phyloP scores from a whole-genome alignment of 768 basidiomycete species.

The Hypholoma sublateritium region DNA sequence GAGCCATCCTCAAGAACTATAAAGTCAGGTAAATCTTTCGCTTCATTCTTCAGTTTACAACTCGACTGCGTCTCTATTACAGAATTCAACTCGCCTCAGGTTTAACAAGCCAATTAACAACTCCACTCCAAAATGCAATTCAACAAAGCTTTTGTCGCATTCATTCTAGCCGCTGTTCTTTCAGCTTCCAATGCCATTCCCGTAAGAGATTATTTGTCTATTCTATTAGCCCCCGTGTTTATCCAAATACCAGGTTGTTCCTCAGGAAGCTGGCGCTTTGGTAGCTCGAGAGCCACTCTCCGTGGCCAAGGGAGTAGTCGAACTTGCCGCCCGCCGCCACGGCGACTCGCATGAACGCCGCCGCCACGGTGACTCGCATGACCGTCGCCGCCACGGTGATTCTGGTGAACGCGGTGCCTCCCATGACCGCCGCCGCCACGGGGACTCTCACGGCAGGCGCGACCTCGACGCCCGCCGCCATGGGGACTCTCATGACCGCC shows the following conservation, averaged over 20 bases:
- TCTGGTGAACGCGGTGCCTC: neutral
- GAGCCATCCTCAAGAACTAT: neutral
- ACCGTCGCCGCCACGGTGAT: slow-evolving; percentile 11
- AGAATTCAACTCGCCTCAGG: slow-evolving; percentile 12
- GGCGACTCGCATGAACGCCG: slow-evolving; percentile 11
- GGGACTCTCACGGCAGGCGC: slow-evolving; percentile 2
- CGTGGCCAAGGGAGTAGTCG: slow-evolving; percentile 8
- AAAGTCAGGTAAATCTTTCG: neutral
- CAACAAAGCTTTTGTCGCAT: slow-evolving; percentile 33
- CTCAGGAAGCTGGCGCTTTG: slow-evolving; percentile 10
- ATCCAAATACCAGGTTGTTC: slow-evolving; percentile 1
- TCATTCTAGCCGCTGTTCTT: slow-evolving; percentile 32
- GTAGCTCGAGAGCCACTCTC: slow-evolving; percentile 12
- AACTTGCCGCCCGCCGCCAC: slow-evolving; percentile 12
- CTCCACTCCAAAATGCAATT: slow-evolving; percentile 27
- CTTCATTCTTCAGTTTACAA: neutral
- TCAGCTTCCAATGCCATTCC: slow-evolving; percentile 28
- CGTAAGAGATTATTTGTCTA: slow-evolving; percentile 14
- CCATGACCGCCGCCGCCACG: slow-evolving; percentile 7
- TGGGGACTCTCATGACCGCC: slow-evolving; percentile 8
- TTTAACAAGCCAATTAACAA: slow-evolving; percentile 8
- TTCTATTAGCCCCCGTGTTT: neutral
- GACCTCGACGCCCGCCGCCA: too few relatives aligned
- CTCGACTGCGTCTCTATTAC: neutral
- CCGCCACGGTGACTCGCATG: slow-evolving; percentile 14